Base-by-base conservation (phyloP, 768 basidiomycete genomes). In the Mycena metata region DNA sequence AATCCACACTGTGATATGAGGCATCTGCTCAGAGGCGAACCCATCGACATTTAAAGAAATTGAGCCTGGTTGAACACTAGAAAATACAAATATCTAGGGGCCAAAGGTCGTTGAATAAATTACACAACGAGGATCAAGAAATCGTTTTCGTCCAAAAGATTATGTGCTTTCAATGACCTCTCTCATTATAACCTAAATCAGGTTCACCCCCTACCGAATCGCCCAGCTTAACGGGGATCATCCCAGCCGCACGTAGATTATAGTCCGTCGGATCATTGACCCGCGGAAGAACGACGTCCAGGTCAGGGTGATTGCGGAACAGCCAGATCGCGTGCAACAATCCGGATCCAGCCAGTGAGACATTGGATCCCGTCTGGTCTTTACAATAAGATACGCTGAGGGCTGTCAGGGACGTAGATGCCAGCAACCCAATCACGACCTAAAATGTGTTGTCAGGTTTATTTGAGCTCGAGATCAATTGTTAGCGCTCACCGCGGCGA, bases 301-400 rank as follows among this genome's bases (percentile, higher is more conserved):
- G 45, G 15, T 59, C 58, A 17, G 58, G 58, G 47, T 59, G 58
- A 23, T 47, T 59, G 43, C 58, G 58, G n/a, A 33, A 59, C 58
- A 59, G 45, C 58, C 58, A 59, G 24, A 59, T 59, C 24, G 58
- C 15, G n/a, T 59, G 58, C 19, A 59, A 43, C 8, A 47, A 17
- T 46, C 58, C 58, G 26, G 46, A 33, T 35, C 58, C 58, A n/a
- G 4, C 26, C 16, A 59, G 16, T 12, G 58, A 30, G 30, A n/a
- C 17, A 33, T 59, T 54, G 51, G 30, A 35, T 35, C 51, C 55
- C 17, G 17, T 57, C 39, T 57, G 39, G 55, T 57, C 39, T 41
- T 42, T 41, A 23, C 55, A 41, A 42, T 42, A 43, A 33, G 33
- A 36, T 41, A 41, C 39, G 23, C 39, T 57, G 55, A 57, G 55